These are phyloP conservation scores for Pelargonium australe DNA, from an alignment of 441 rosid species.

Conservation along the genomic window DNA sequence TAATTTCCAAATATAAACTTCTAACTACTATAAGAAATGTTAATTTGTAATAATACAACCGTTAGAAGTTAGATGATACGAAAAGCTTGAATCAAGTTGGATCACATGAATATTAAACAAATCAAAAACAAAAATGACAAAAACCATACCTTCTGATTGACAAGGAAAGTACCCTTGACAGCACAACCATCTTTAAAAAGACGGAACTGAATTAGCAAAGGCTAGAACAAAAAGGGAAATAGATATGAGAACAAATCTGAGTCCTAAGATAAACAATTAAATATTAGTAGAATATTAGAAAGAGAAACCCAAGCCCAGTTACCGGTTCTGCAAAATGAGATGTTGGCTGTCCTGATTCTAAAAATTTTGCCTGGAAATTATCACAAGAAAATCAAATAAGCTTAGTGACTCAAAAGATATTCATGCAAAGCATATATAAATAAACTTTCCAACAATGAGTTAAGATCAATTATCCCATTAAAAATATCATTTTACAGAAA, in stretches of 20 bases:
- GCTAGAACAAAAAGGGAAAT: conserved; percentile 32
- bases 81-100: neutral
- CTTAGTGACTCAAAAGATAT: conserved; percentile 8
- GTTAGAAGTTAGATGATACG: no score
- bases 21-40: neutral
- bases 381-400: conserved; percentile 10
- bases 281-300: neutral
- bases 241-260: conserved; percentile 3
- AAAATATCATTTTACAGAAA: conserved; percentile 1
- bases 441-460: neutral
- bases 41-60: no score
- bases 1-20: neutral
- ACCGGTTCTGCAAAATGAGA: conserved; percentile 32
- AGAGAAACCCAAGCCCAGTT: conserved; percentile 3
- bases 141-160: conserved; percentile 49
- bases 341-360: conserved; percentile 16
- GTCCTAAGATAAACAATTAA: neutral
- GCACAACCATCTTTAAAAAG: conserved; percentile 66
- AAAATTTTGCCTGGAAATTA: conserved; percentile 6
- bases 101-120: neutral
- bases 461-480: neutral
- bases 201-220: conserved; percentile 71
- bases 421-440: conserved; percentile 2
- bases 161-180: conserved; percentile 66
- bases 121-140: neutral